Percentiles rank a stretch among this genome's conserved stretches.
Conservation (phyloP, 345 rosid species). For the Lepidium sativum region DNA sequence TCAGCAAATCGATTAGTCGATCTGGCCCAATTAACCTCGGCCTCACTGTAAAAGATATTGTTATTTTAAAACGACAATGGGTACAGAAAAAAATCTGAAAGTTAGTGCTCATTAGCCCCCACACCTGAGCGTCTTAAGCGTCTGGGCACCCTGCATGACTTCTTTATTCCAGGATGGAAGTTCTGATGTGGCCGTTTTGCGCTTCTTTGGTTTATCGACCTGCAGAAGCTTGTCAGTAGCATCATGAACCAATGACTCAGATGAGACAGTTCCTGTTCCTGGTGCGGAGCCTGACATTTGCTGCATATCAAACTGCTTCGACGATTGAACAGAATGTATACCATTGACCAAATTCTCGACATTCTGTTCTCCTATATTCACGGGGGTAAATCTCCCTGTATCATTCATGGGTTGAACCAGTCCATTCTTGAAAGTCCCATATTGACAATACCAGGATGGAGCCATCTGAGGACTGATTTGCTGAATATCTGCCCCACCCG, state of each 20-base stretch:
- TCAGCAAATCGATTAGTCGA: constrained; percentile 53
- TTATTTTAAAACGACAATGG: background rate
- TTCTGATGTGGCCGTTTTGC: constrained; percentile 47
- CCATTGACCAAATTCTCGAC: constrained; percentile 40
- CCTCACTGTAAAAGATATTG: constrained; percentile 38
- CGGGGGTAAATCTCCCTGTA: constrained; percentile 27
- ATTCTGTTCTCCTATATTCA: constrained; percentile 37
- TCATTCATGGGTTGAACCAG: constrained; percentile 42
- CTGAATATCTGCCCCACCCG: constrained; percentile 38
- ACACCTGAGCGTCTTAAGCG: constrained; percentile 61
- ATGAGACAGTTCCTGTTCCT: constrained; percentile 32
- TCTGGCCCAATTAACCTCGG: constrained; percentile 62
- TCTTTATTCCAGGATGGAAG: constrained; percentile 64
- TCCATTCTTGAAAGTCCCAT: constrained; percentile 62
- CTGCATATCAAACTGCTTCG: constrained; percentile 31
- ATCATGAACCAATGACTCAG: constrained; percentile 31
- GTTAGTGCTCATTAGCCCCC: constrained; percentile 15
- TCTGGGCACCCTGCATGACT: constrained; percentile 31
- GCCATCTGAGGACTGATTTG: constrained; percentile 66
- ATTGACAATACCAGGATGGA: constrained; percentile 73
- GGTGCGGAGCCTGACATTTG: constrained; percentile 26
- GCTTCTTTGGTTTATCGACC: constrained; percentile 48
- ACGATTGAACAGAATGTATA: constrained; percentile 26
- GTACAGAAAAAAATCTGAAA: background rate
- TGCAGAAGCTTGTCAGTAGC: constrained; percentile 24